Evolutionary conservation across 495 filamentous ascomycete genomes (phyloP).

Genomic region (Tetracladium marchalianum): DNA sequence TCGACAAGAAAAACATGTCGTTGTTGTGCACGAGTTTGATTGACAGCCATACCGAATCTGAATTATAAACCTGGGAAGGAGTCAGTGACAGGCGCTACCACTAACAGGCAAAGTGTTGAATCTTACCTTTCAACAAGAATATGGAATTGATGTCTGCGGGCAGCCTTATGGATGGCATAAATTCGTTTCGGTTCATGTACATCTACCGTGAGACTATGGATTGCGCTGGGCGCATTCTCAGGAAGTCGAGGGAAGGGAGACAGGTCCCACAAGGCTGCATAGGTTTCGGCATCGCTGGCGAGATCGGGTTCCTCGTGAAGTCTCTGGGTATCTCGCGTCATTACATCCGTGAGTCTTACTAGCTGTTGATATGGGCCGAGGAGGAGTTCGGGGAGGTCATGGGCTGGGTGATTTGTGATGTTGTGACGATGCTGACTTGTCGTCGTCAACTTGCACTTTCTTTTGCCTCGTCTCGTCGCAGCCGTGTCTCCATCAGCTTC

Average conservation of each 20-base stretch:
- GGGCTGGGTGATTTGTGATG: too few species aligned
- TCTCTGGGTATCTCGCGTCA: conserved; percentile 40
- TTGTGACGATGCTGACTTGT: too few species aligned
- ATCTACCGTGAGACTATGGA: conserved; percentile 36
- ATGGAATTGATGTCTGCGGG: conserved; percentile 42
- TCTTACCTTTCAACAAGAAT: conserved; percentile 43
- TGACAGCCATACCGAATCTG: conserved; percentile 81
- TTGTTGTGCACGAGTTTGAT: conserved; percentile 55
- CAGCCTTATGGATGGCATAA: conserved; percentile 40
- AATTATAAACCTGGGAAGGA: conserved; percentile 53
- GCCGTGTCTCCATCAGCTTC: too few species aligned
- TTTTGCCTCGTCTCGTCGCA: too few species aligned
- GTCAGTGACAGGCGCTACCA: background rate
- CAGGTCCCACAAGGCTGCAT: conserved; percentile 40
- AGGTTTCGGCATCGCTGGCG: conserved; percentile 18
- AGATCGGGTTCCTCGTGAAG: conserved; percentile 24
- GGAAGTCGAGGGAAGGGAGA: conserved; percentile 41
- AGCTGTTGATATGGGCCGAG: background rate
- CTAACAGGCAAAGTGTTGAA: background rate
- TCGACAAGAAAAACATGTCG: conserved; percentile 74
- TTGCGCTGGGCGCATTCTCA: conserved; percentile 38
- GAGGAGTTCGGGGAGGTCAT: too few species aligned
- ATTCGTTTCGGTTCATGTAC: conserved; percentile 42
- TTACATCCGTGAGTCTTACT: conserved; percentile 29
- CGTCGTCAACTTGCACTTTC: too few species aligned